Conservation (phyloP, 164 flowering plant species). For the Sedum album region DNA sequence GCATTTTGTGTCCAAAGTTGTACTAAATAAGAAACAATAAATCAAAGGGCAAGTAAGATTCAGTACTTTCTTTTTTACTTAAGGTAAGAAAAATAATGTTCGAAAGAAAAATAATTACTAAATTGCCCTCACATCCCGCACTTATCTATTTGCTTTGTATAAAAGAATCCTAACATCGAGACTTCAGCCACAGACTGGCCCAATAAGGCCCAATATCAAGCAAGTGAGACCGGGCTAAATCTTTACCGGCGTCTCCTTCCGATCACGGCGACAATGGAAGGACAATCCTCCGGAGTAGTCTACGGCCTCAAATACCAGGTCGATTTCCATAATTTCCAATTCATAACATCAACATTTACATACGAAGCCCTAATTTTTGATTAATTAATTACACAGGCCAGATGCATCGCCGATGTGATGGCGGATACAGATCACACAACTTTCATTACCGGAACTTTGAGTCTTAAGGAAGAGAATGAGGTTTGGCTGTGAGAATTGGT, state of each 20-base stretch:
- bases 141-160: too few species aligned
- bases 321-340: neutral
- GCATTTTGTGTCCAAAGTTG: too few species aligned
- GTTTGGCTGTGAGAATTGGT: constrained; percentile 15
- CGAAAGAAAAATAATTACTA: too few species aligned
- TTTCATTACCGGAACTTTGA: constrained; percentile 91
- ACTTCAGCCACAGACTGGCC: too few species aligned
- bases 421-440: constrained; percentile 88
- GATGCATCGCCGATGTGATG: constrained; percentile 92
- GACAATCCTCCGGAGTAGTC: constrained; percentile 77
- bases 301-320: constrained; percentile 96
- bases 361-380: constrained; percentile 1
- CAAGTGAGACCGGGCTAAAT: neutral
- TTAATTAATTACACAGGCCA: constrained; percentile 42
- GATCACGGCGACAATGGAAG: constrained; percentile 45
- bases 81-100: too few species aligned
- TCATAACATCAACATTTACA: neutral
- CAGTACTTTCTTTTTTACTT: too few species aligned
- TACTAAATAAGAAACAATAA: too few species aligned
- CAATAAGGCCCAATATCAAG: neutral
- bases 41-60: too few species aligned
- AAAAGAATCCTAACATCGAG: too few species aligned
- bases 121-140: too few species aligned
- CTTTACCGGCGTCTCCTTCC: neutral
- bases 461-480: constrained; percentile 97